Evolutionary conservation across 1,284 basidiomycete species (phyloP).

Genomic region (Moesziomyces sp.): DNA sequence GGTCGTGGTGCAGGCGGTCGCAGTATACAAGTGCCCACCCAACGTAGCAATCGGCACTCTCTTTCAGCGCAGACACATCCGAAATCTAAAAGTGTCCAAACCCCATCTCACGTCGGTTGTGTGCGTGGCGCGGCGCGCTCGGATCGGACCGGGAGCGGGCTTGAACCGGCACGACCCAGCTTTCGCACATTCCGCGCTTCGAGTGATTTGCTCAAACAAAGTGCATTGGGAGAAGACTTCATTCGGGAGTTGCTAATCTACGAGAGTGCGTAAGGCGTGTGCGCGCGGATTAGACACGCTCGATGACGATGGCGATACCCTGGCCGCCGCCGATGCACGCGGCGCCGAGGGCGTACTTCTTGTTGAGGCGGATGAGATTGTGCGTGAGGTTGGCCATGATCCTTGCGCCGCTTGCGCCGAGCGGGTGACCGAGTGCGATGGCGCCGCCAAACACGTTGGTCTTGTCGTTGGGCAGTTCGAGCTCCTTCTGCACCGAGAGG

Average conservation of each 20-base stretch:
- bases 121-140: not conserved
- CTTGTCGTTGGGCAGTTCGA: slow-evolving; percentile 75
- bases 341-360: slow-evolving; percentile 72
- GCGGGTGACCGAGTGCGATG: slow-evolving; percentile 72
- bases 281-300: slow-evolving; percentile 55
- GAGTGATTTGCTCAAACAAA: not conserved
- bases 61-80: no score
- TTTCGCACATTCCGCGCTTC: not conserved
- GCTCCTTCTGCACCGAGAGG: slow-evolving; percentile 87
- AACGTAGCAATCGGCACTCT: not conserved
- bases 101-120: not conserved
- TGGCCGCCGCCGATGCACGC: slow-evolving; percentile 73
- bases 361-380: slow-evolving; percentile 71
- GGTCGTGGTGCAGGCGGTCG: not conserved
- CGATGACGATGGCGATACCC: slow-evolving; percentile 69
- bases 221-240: not conserved
- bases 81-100: no score
- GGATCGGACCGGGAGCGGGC: not conserved
- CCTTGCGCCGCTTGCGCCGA: slow-evolving; percentile 72
- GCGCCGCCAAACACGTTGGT: slow-evolving; percentile 72
- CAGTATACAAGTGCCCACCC: not conserved
- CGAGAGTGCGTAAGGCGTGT: not conserved
- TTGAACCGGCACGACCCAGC: not conserved
- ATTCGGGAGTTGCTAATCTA: no score
- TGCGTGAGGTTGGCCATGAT: slow-evolving; percentile 72